These are phyloP conservation scores for Leccinum broughii DNA, from an alignment of 768 basidiomycete species.

Conservation along the genomic window DNA sequence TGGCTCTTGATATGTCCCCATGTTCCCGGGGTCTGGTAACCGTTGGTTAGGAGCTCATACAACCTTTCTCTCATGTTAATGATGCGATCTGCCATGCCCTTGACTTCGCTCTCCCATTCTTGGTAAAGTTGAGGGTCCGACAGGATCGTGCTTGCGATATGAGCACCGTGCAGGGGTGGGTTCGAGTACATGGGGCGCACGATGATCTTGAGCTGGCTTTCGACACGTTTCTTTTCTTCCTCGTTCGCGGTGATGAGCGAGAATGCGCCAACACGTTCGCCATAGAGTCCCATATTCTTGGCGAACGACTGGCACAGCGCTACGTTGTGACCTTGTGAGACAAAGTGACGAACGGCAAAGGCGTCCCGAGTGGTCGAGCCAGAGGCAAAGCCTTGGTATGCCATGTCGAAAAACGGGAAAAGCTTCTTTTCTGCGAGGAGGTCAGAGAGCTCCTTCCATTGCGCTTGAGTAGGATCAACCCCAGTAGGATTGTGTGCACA, in stretches of 20 bases:
- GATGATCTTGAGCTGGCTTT: slow-evolving; percentile 93
- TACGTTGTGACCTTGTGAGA: slow-evolving; percentile 84
- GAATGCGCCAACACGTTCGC: slow-evolving; percentile 97
- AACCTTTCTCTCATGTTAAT: slow-evolving; percentile 89
- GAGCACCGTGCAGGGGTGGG: slow-evolving; percentile 89
- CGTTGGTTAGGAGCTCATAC: slow-evolving; percentile 73
- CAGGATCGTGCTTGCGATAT: slow-evolving; percentile 84
- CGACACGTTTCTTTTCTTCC: slow-evolving; percentile 82
- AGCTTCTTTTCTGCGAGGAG: slow-evolving; percentile 85
- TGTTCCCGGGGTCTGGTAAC: slow-evolving; percentile 86
- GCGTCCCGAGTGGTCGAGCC: slow-evolving; percentile 90
- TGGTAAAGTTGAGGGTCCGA: slow-evolving; percentile 69
- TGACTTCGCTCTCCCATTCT: slow-evolving; percentile 91
- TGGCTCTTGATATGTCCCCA: slow-evolving; percentile 96
- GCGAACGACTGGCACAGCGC: slow-evolving; percentile 95
- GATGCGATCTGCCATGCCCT: slow-evolving; percentile 94
- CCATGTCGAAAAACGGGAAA: slow-evolving; percentile 99
- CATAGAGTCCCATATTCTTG: slow-evolving; percentile 99
- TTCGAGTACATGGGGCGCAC: slow-evolving; percentile 98
- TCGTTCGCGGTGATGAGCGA: slow-evolving; percentile 70
- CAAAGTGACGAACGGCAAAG: slow-evolving; percentile 93
- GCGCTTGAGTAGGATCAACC: slow-evolving; percentile 88
- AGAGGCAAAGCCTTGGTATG: slow-evolving; percentile 98
- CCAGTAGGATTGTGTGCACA: slow-evolving; percentile 99
- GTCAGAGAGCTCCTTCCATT: slow-evolving; percentile 91